Percentiles rank a stretch among this genome's conserved stretches.
Evolutionary conservation across 306 rosid genomes (phyloP).

Genomic region (Quercus cerris): DNA sequence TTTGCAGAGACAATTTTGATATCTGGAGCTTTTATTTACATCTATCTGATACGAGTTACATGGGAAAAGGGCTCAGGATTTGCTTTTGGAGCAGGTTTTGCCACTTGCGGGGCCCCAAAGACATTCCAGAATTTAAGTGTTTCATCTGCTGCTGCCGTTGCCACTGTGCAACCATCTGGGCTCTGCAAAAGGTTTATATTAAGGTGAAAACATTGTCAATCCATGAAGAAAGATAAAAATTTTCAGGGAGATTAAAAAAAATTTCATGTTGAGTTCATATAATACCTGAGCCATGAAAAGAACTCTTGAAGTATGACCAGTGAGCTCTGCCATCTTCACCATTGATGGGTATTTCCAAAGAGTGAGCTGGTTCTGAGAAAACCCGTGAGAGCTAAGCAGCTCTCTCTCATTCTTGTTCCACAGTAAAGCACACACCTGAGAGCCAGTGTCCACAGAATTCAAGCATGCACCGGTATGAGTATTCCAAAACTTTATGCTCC

Average conservation of each 20-base stretch:
- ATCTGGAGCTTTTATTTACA: no score
- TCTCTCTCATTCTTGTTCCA: conserved; percentile 74
- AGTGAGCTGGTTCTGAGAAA: conserved; percentile 62
- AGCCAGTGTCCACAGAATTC: conserved; percentile 59
- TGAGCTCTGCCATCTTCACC: conserved; percentile 75
- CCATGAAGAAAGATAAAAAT: background rate
- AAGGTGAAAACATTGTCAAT: background rate
- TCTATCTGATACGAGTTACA: conserved; percentile 28
- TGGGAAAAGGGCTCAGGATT: conserved; percentile 34
- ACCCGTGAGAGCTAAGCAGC: conserved; percentile 87
- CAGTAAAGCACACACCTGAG: conserved; percentile 52
- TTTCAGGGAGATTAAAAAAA: background rate
- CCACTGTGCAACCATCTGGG: conserved; percentile 53
- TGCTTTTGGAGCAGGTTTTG: conserved; percentile 29
- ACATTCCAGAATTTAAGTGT: conserved; percentile 48
- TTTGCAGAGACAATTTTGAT: no score
- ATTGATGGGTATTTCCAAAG: conserved; percentile 93
- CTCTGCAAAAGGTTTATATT: conserved; percentile 14
- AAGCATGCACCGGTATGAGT: conserved; percentile 56
- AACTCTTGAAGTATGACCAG: conserved; percentile 79
- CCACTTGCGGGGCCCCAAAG: conserved; percentile 39
- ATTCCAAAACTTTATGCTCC: conserved; percentile 53
- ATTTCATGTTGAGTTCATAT: background rate
- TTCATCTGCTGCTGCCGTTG: conserved; percentile 58
- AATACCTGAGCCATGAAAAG: conserved; percentile 47